Evolutionary conservation across 352 stramenopile genomes (phyloP), one percentile per base, ranked within the genome.

Genomic region (Albugo candida): DNA sequence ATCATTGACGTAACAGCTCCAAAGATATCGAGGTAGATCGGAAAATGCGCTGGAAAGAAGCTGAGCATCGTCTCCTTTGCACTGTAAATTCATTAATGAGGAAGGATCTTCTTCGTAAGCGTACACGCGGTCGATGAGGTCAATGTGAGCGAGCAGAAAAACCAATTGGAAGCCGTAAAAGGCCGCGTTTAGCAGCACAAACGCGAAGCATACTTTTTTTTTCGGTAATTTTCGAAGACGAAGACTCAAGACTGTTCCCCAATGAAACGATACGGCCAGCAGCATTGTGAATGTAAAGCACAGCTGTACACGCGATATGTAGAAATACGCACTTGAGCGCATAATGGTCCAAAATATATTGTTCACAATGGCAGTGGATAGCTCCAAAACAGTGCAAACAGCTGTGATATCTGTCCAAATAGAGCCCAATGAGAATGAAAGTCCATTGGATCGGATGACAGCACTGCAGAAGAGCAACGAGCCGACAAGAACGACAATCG

Each of bases 281-380:
- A 92, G 61, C 79, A 92, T 92, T 46, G 79, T 92, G 45, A 89
- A 92, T 18, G 76, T 87, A 51, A 92, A 80, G 60, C 76, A 89
- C 39, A 84, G 43, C 35, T 82, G 80, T 36, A 76, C 57, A 11
- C 74, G 64, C 44, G 77, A 80, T 35, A 92, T 66, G 61, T 88
- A 88, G 42, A 88, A 92, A 57, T 83, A 91, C 16, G 68, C 57
- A 49, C 63, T 80, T 21, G 70, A 64, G 36, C 69, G 69, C 27
- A 51, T 48, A 37, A 88, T 71, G 35, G 72, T 61, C 78, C 78
- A 92, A n/a, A 85, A 52, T 11, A 85, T 58, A 52, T 92, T 92
- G 71, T 88, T 88, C 36, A 88, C 46, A 47, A 92, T 80, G 12
- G 70, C 60, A 3, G 70, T 83, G 40, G 67, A 64, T 14, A 88